Evolutionary conservation across 306 rosid genomes (phyloP).

Genomic region (Prunus padus): DNA sequence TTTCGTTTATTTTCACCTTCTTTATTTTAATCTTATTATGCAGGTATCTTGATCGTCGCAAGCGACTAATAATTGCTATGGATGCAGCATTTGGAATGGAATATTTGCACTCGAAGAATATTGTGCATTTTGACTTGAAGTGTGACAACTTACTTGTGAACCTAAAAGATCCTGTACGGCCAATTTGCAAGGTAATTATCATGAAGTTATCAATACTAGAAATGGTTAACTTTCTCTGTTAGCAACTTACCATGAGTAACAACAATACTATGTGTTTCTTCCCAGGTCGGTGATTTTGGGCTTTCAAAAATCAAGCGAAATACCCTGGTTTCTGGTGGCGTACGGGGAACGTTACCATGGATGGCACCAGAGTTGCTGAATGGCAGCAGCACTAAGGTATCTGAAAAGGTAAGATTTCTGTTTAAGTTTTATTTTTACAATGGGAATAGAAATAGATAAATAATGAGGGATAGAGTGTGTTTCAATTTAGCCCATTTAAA

Average conservation of each 20-base stretch:
- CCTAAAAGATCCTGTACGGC: slow-evolving; percentile 76
- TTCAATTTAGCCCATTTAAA: neutral
- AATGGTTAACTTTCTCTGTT: neutral
- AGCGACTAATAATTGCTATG: slow-evolving; percentile 83
- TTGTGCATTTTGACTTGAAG: slow-evolving; percentile 89
- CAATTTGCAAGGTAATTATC: slow-evolving; percentile 76
- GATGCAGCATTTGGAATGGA: slow-evolving; percentile 98
- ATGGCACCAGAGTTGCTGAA: slow-evolving; percentile 92
- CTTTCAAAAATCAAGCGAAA: slow-evolving; percentile 81
- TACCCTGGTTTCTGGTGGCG: slow-evolving; percentile 89
- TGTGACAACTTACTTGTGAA: slow-evolving; percentile 92
- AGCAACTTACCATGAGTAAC: neutral
- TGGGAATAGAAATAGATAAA: neutral
- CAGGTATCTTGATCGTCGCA: slow-evolving; percentile 88
- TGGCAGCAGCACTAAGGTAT: slow-evolving; percentile 86
- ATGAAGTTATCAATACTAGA: neutral
- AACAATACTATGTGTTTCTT: slow-evolving; percentile 16
- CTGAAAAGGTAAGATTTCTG: slow-evolving; percentile 61
- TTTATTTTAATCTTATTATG: slow-evolving; percentile 23
- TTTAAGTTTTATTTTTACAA: neutral
- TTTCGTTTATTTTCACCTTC: neutral
- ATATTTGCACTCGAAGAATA: slow-evolving; percentile 78
- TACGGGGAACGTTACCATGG: slow-evolving; percentile 91
- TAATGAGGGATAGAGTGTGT: neutral
- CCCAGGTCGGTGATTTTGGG: slow-evolving; percentile 89